Conservation (phyloP, 441 rosid species). For the Jatropha multifida region DNA sequence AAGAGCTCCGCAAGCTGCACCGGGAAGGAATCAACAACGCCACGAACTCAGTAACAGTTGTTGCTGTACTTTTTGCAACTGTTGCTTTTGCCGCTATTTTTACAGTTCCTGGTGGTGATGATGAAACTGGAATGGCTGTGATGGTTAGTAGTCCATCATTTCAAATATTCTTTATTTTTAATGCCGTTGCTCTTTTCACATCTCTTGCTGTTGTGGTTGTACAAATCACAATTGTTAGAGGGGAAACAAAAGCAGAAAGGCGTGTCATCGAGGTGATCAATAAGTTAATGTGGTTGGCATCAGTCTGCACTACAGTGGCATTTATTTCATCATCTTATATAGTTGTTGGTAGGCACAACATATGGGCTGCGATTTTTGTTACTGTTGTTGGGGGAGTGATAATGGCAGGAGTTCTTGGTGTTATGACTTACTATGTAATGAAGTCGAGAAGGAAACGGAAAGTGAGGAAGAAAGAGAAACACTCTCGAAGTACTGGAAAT, state of each 20-base stretch:
- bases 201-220: constrained; percentile 89
- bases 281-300: constrained; percentile 91
- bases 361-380: constrained; percentile 79
- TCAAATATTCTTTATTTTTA: constrained; percentile 68
- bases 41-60: constrained; percentile 84
- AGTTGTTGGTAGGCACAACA: constrained; percentile 66
- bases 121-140: constrained; percentile 52
- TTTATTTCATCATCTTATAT: constrained; percentile 77
- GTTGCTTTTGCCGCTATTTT: constrained; percentile 90
- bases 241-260: constrained; percentile 76
- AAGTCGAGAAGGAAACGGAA: constrained; percentile 52
- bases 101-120: constrained; percentile 84
- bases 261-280: constrained; percentile 79
- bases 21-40: constrained; percentile 89
- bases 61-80: constrained; percentile 88
- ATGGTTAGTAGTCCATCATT: constrained; percentile 45
- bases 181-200: constrained; percentile 78
- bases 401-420: constrained; percentile 69
- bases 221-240: constrained; percentile 85
- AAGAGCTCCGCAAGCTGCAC: constrained; percentile 74
- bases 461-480: constrained; percentile 56
- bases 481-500: constrained; percentile 31
- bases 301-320: constrained; percentile 77
- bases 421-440: constrained; percentile 78
- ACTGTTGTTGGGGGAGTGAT: constrained; percentile 65